Base-by-base conservation (phyloP, 768 basidiomycete species). In the Strobilomyces echinocephalus region DNA sequence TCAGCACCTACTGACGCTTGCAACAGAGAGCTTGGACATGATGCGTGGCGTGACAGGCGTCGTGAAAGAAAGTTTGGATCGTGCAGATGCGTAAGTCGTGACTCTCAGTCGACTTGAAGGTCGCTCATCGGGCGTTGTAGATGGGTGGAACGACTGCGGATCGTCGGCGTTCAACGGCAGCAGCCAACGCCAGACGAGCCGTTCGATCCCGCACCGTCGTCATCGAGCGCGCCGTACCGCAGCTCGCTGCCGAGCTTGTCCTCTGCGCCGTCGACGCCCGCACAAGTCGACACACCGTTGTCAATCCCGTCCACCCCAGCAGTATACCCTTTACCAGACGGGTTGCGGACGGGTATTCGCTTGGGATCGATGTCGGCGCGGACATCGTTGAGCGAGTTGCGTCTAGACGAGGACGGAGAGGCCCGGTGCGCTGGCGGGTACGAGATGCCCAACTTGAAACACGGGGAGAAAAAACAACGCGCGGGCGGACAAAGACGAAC, bases 11-110 rank as follows among this genome's bases (percentile, higher is more conserved):
- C 67, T 95, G 59, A 83, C 85, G 8, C 81, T 95, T 9, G 91
- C 93, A 12, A 88, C 87, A 14, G 94, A 95, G 74, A 93, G 91
- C 64, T 64, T 95, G 69, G 92, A 95, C 64, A 95, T 94, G 91
- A 84, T 95, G 77, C 77, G 85, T 28, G 83, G 88, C 28, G 90
- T 94, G 28, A 90, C 90, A n/a, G 79, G 81, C 5, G 90, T 95
- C 21, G 87, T 95, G 55, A 87, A 84, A 62, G 93, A 94, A 56
- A 89, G 85, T 57, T 73, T 95, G 68, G 91, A 94, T 66, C 76
- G 86, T 50, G 93, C 92, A 30, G 93, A 95, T 66, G 80, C 87
- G 82, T 91, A 68, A 41, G 85, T 80, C 8, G 14, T 57, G 38
- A 3, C 26, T n/a, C 47, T 49, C 34, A 0, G 21, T 39, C 9